Percentiles rank a stretch among this genome's conserved stretches.
phyloP scores from a whole-genome alignment of 257 asterid genomes.

The Plantago major region DNA sequence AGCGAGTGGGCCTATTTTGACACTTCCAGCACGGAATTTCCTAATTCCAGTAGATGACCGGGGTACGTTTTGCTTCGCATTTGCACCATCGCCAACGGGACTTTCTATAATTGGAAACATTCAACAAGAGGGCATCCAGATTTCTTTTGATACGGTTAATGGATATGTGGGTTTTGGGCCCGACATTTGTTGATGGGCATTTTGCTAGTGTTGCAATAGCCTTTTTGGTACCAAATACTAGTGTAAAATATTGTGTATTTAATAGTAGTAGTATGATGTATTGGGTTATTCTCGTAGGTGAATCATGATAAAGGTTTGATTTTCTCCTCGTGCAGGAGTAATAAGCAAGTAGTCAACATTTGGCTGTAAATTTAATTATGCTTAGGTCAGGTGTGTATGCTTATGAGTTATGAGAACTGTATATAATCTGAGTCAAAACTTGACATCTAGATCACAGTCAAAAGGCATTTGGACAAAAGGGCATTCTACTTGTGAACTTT shows the following conservation, averaged over 20 bases:
- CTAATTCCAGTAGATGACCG: constrained; percentile 77
- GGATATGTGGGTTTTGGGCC: constrained; percentile 94
- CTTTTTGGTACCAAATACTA: neutral
- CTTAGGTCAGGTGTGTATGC: constrained; percentile 8
- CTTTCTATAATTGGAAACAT: constrained; percentile 85
- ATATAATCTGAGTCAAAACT: constrained; percentile 35
- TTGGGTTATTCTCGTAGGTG: constrained; percentile 18
- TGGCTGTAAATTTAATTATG: constrained; percentile 19
- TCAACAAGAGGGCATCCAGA: constrained; percentile 89
- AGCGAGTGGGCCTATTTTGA: constrained; percentile 68
- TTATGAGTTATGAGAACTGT: neutral
- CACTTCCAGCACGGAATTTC: constrained; percentile 82
- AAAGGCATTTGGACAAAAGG: constrained; percentile 38
- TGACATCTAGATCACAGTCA: constrained; percentile 31
- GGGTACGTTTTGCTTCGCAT: constrained; percentile 88
- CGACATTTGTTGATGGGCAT: constrained; percentile 53
- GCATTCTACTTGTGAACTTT: constrained; percentile 33
- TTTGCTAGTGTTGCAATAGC: constrained; percentile 33
- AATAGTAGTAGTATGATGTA: constrained; percentile 4
- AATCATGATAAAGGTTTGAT: constrained; percentile 26
- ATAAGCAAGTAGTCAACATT: constrained; percentile 11
- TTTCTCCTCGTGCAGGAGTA: constrained; percentile 31
- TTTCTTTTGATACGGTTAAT: constrained; percentile 65
- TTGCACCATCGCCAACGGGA: constrained; percentile 64
- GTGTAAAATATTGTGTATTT: constrained; percentile 12